These are phyloP conservation scores for Vararia minispora DNA, from an alignment of 768 basidiomycete genomes.

Conservation along the genomic window DNA sequence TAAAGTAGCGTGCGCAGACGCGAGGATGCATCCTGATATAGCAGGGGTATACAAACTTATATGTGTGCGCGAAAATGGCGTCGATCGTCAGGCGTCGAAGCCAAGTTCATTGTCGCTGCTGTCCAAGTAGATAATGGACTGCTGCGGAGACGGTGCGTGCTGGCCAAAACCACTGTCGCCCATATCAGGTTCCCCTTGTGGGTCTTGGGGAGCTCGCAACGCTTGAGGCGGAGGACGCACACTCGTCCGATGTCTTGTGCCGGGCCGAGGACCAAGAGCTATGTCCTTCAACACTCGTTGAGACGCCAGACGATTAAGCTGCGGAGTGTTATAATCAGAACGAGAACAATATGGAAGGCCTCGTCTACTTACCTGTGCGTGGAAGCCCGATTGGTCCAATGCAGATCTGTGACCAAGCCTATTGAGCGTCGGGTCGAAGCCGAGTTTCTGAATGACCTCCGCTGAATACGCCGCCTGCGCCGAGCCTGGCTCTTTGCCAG, in stretches of 20 bases:
- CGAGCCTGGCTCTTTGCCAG: constrained; percentile 12
- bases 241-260: constrained; percentile 52
- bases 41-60: too few relatives aligned
- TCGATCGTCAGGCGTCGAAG: neutral
- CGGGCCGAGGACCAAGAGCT: constrained; percentile 50
- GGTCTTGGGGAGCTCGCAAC: constrained; percentile 11
- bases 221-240: constrained; percentile 29
- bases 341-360: neutral
- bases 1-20: too few relatives aligned
- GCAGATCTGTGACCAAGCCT: constrained; percentile 32
- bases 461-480: constrained; percentile 50
- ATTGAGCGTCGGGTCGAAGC: constrained; percentile 70
- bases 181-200: constrained; percentile 15
- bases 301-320: constrained; percentile 49
- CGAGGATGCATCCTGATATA: too few relatives aligned
- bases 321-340: neutral
- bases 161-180: constrained; percentile 13
- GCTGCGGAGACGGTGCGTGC: constrained; percentile 3
- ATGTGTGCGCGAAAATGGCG: too few relatives aligned
- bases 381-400: constrained; percentile 27
- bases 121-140: constrained; percentile 18
- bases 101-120: constrained; percentile 15
- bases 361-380: constrained; percentile 56
- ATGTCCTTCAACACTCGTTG: constrained; percentile 41
- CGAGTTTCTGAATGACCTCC: constrained; percentile 54